These are phyloP conservation scores for Corymbia calophylla DNA, from an alignment of 441 rosid genomes.

Conservation along the genomic window DNA sequence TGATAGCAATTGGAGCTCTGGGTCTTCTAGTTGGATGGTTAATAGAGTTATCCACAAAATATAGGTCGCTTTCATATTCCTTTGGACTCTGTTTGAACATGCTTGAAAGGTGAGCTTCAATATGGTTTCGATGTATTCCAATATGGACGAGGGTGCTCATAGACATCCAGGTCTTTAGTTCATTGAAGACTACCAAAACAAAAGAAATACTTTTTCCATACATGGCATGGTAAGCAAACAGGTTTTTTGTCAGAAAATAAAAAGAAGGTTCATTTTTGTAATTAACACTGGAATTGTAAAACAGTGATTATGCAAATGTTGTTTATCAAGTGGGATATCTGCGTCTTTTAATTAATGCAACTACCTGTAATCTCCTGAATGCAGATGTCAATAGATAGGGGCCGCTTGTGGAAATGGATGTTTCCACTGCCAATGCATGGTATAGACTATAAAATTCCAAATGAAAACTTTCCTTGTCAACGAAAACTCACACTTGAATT, in stretches of 20 bases:
- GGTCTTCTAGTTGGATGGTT: conserved; percentile 84
- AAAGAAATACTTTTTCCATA: not conserved
- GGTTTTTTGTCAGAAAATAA: not conserved
- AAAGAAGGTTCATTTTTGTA: not conserved
- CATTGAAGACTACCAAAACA: not conserved
- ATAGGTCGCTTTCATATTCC: conserved; percentile 48
- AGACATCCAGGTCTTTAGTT: not conserved
- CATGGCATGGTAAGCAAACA: not conserved
- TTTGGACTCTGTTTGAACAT: conserved; percentile 31
- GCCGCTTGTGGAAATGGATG: not conserved
- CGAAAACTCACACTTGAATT: not conserved
- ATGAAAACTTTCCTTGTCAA: not conserved
- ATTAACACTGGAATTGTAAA: not conserved
- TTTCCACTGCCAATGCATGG: not conserved
- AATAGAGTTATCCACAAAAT: conserved; percentile 59
- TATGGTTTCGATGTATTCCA: not conserved
- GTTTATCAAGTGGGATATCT: not conserved
- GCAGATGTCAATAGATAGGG: not conserved
- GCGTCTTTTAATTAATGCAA: not conserved
- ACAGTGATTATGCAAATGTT: not conserved
- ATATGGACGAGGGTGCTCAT: not conserved
- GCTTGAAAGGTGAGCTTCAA: conserved; percentile 30
- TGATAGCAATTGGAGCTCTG: conserved; percentile 66
- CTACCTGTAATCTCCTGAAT: not conserved
- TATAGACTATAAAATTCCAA: not conserved